Evolutionary conservation across 306 rosid genomes (phyloP).

Genomic region (Prunus persica): Prunus_persica_NCBIv2 NC_034009.1:29340501-29341000

Average conservation of each 20-base stretch:
- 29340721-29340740: conserved; percentile 42
- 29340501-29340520: background rate
- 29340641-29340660: conserved; percentile 18
- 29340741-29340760: conserved; percentile 41
- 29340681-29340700: conserved; percentile 26
- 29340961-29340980: background rate
- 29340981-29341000: background rate
- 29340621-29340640: conserved; percentile 2
- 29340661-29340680: background rate
- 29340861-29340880: conserved; percentile 1
- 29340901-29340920: background rate
- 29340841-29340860: background rate
- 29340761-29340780: conserved; percentile 49
- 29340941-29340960: background rate
- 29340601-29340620: conserved; percentile 23
- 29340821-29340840: background rate
- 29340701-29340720: conserved; percentile 5
- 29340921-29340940: background rate
- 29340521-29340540: conserved; percentile 54
- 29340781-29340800: background rate
- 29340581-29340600: conserved; percentile 40
- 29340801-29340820: background rate
- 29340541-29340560: conserved; percentile 26
- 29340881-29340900: background rate
- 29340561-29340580: conserved; percentile 46